Conservation (phyloP, 208 protist genomes). For the Tritrichomonas musculus region DNA sequence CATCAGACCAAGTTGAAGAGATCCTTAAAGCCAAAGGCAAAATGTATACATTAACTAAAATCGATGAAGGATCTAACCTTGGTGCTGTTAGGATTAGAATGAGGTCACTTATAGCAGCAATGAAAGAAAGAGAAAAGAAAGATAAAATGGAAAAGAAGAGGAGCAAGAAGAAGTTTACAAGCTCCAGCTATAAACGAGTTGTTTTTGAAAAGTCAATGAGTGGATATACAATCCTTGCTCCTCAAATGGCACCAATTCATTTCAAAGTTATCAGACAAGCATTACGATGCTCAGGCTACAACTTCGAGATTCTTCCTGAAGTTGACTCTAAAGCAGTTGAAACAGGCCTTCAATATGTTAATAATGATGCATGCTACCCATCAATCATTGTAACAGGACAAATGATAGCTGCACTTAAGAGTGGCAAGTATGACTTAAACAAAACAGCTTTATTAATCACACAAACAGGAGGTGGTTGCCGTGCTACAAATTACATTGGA, state of each 20-base stretch:
- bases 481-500: background rate
- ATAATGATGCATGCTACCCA: background rate
- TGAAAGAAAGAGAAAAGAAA: background rate
- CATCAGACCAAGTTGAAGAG: background rate
- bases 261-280: background rate
- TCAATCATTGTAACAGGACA: background rate
- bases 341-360: background rate
- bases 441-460: background rate
- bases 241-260: background rate
- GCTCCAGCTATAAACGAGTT: background rate
- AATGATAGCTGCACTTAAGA: background rate
- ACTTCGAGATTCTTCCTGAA: background rate
- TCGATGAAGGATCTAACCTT: background rate
- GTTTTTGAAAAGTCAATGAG: background rate
- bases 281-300: background rate
- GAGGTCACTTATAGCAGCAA: background rate
- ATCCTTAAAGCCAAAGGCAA: background rate
- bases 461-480: background rate
- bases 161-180: no score
- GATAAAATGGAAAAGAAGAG: background rate
- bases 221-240: background rate
- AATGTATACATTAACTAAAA: slow-evolving; percentile 10
- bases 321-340: background rate
- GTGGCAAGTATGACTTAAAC: background rate
- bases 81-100: background rate